Evolutionary conservation across 1,284 basidiomycete species (phyloP).

Genomic region (Naganishia albida): DNA sequence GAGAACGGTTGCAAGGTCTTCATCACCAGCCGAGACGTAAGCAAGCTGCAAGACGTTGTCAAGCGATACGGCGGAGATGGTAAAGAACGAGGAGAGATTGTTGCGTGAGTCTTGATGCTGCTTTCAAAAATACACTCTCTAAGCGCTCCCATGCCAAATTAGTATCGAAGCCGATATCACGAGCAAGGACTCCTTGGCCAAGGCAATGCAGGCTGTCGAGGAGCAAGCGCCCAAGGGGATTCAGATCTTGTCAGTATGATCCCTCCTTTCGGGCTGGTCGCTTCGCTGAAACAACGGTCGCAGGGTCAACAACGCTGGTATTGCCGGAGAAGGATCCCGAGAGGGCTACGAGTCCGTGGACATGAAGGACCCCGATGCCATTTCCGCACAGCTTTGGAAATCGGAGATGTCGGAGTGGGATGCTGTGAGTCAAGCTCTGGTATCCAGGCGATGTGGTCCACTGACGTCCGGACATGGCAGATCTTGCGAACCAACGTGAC

Average conservation of each 20-base stretch:
- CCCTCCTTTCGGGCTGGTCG: background rate
- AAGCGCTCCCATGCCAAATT: background rate
- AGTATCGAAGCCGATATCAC: constrained; percentile 43
- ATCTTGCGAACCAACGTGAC: constrained; percentile 44
- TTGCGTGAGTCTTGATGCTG: constrained; percentile 37
- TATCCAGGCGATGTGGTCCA: constrained; percentile 18
- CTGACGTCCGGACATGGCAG: constrained; percentile 10
- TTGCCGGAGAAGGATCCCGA: constrained; percentile 44
- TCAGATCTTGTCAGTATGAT: constrained; percentile 41
- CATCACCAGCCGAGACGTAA: constrained; percentile 45
- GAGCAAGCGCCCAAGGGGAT: constrained; percentile 42
- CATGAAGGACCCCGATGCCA: constrained; percentile 37
- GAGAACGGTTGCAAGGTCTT: constrained; percentile 55
- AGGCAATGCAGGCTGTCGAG: constrained; percentile 42
- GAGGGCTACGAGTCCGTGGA: constrained; percentile 39
- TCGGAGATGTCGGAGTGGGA: constrained; percentile 41
- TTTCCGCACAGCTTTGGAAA: constrained; percentile 40
- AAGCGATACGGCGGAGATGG: constrained; percentile 44
- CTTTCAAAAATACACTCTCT: background rate
- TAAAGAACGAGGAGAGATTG: constrained; percentile 41
- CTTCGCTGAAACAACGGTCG: background rate
- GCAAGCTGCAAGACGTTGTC: constrained; percentile 49
- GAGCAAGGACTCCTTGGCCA: constrained; percentile 42
- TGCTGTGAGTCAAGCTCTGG: constrained; percentile 25
- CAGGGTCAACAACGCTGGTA: constrained; percentile 48